A percentile compares a stretch with the other conserved stretches of the same genome.
phyloP scores from a whole-genome alignment of 2,329 filamentous ascomycete genomes.

The Penicillium sp. region DNA sequence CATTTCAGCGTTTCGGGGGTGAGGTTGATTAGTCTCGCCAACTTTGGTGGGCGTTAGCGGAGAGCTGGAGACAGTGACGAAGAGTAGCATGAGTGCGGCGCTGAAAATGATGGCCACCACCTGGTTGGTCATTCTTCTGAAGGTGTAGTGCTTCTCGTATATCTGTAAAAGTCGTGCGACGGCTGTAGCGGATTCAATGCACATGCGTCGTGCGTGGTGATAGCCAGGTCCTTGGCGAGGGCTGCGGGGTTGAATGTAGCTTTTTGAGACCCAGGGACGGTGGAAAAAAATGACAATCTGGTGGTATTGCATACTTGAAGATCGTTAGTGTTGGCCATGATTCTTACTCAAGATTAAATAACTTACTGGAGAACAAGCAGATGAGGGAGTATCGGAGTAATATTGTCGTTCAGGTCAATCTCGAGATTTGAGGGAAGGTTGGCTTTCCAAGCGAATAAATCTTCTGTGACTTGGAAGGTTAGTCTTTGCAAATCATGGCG shows the following conservation, averaged over 20 bases:
- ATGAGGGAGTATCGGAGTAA: constrained; percentile 38
- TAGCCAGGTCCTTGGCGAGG: constrained; percentile 46
- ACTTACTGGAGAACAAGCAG: constrained; percentile 44
- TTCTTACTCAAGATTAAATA: neutral
- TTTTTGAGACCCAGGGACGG: constrained; percentile 46
- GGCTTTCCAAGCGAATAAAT: constrained; percentile 44
- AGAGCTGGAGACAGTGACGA: constrained; percentile 38
- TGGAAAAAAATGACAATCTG: constrained; percentile 48
- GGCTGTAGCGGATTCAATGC: constrained; percentile 42
- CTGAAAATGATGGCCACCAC: constrained; percentile 48
- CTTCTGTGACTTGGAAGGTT: constrained; percentile 36
- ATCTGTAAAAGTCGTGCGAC: constrained; percentile 43
- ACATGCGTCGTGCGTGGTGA: constrained; percentile 45
- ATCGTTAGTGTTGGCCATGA: neutral
- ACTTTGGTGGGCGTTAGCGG: constrained; percentile 22
- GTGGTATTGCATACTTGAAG: constrained; percentile 44
- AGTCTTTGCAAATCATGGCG: constrained; percentile 40
- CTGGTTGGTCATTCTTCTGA: constrained; percentile 46
- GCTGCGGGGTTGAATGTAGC: constrained; percentile 42
- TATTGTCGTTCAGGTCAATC: constrained; percentile 36
- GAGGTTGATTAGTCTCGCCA: constrained; percentile 17
- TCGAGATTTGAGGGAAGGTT: constrained; percentile 40
- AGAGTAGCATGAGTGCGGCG: constrained; percentile 43
- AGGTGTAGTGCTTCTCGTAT: constrained; percentile 45
- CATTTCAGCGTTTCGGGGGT: constrained; percentile 32